Conservation (phyloP, 352 stramenopile genomes). For the Stephanocyclus meneghinianus region DNA sequence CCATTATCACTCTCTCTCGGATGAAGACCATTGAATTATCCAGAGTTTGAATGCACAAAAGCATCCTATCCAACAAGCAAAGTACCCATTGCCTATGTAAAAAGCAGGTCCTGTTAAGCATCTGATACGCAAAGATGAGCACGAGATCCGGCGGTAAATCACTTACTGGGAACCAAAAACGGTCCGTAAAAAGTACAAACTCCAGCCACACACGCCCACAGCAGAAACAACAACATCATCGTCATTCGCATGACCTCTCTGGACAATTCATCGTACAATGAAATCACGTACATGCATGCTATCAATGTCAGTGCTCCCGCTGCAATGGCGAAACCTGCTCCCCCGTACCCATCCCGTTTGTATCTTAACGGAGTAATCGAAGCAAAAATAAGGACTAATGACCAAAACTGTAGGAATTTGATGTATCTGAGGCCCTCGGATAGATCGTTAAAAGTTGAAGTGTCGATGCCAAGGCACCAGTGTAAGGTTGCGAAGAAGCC, state of each 20-base stretch:
- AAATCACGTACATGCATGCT: conserved; percentile 20
- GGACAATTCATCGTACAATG: conserved; percentile 31
- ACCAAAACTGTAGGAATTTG: conserved; percentile 24
- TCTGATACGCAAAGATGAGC: background rate
- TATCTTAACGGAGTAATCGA: conserved; percentile 30
- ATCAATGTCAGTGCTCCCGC: conserved; percentile 26
- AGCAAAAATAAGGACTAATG: conserved; percentile 28
- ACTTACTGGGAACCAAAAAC: conserved; percentile 31
- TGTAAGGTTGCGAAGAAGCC: conserved; percentile 27
- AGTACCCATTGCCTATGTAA: conserved; percentile 36
- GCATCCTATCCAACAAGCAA: conserved; percentile 35
- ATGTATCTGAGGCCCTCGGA: conserved; percentile 24
- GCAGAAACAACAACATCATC: conserved; percentile 26
- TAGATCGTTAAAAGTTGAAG: conserved; percentile 23
- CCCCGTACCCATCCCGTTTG: background rate
- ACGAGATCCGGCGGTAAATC: background rate
- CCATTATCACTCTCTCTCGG: background rate
- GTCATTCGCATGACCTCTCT: conserved; percentile 37
- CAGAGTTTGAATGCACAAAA: conserved; percentile 23
- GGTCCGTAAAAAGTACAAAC: conserved; percentile 43
- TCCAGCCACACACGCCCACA: conserved; percentile 29
- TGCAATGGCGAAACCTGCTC: conserved; percentile 36
- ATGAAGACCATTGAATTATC: conserved; percentile 15
- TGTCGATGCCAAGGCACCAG: conserved; percentile 31
- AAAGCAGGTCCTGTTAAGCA: background rate